These are phyloP conservation scores for Verticillium longisporum DNA, from an alignment of 2,329 filamentous ascomycete species.

Conservation along the genomic window DNA sequence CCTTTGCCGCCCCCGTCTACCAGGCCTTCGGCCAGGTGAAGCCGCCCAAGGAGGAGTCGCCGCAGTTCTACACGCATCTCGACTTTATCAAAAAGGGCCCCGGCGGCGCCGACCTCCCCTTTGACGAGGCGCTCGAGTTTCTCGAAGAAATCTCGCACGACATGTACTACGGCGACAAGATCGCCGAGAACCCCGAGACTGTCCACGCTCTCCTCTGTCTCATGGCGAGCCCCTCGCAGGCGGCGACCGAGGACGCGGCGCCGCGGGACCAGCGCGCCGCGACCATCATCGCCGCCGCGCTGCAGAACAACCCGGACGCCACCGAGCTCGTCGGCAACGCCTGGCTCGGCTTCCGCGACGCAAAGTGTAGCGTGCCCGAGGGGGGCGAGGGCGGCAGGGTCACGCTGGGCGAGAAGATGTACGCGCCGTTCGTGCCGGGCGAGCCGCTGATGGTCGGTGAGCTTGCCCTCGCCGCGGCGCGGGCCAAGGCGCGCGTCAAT, in stretches of 20 bases:
- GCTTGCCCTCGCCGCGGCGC: conserved; percentile 13
- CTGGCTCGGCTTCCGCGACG: conserved; percentile 35
- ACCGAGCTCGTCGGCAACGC: conserved; percentile 41
- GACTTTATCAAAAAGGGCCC: conserved; percentile 13
- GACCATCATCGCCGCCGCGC: conserved; percentile 46
- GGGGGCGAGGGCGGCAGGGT: background rate
- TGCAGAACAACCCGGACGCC: conserved; percentile 61
- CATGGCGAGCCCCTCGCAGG: conserved; percentile 29
- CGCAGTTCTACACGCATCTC: conserved; percentile 12
- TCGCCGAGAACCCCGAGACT: conserved; percentile 48
- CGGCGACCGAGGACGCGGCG: conserved; percentile 15
- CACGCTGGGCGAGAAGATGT: conserved; percentile 30
- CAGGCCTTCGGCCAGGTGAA: conserved; percentile 51
- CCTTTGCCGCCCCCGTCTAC: conserved; percentile 47
- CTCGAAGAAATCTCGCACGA: conserved; percentile 62
- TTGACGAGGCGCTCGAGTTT: conserved; percentile 46
- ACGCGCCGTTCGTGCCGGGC: conserved; percentile 29
- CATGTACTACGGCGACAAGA: conserved; percentile 61
- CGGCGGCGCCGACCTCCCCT: conserved; percentile 19
- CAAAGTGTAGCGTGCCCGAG: conserved; percentile 23
- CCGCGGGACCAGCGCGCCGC: conserved; percentile 46
- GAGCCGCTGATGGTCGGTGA: conserved; percentile 4
- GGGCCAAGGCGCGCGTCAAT: conserved; percentile 32
- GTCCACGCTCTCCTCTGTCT: conserved; percentile 52
- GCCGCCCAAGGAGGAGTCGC: conserved; percentile 25